Evolutionary conservation across 148 eudicot species (phyloP), one percentile per base, ranked within the genome.

Genomic region (Hydrangea macrophylla): DNA sequence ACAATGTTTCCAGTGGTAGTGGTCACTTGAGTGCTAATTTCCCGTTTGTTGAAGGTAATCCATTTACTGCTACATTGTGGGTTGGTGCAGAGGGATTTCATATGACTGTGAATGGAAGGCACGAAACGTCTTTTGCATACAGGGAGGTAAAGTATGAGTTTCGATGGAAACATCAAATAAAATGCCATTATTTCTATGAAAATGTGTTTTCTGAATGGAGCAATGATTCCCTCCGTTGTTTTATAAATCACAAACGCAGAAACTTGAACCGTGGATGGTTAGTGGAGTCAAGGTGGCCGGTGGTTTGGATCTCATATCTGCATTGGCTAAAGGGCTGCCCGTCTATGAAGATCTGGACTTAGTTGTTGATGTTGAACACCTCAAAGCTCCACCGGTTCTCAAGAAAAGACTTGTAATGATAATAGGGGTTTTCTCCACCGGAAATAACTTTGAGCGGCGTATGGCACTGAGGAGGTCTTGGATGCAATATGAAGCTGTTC

Each of bases 401-500:
- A 79, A 64, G 48, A 85, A 82, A 74, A 77, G 78, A 67, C 76
- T 88, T 45, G 64, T 68, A 36, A 69, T 94, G 73, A 70, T 90
- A n/a, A 78, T 90, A 36, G 98, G 96, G 42, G 83, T 94, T 70
- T 90, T 94, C 86, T 94, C 98, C 24, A 78, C 89, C 11, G 96
- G 85, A 32, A 94, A 94, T 79, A 90, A 94, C 67, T 94, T 94
- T 62, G 84, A 86, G 70, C 91, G 97, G n/a, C 86, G 98, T 55
- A 86, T 90, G 98, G 97, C 98, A 30, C 59, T 90, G 15, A 85
- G 98, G 78, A 88, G 90, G 74, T 77, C 98, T 39, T 94, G 98
- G 98, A 90, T 94, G 98, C 97, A 90, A 69, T 90, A 94, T 75
- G 83, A 88, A 67, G 88, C 86, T 79, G 85, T 94, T 20, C 97